Evolutionary conservation across 192 early-diverging fungal genomes (phyloP), one percentile per base, ranked within the genome.

Genomic region (Pilaira anomala): DNA sequence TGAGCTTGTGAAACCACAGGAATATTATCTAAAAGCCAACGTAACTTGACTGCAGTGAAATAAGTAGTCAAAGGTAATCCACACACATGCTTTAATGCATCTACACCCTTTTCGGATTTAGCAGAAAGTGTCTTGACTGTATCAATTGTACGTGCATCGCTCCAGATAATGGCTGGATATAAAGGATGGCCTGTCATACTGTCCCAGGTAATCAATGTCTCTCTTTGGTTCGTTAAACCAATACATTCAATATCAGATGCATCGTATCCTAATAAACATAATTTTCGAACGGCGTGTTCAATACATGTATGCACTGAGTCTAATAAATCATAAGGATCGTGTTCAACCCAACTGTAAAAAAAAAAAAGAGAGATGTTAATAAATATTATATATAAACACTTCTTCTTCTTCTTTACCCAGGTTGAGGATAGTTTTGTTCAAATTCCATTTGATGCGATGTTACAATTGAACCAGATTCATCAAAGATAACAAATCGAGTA

Each of bases 181-280:
- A 96, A 76, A 3, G 87, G 88, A 62, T 86, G 68, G 40, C 95
- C 95, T 5, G 92, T 89, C 39, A 55, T 71, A 28, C 64, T 79
- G 76, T 97, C 93, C 92, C 93, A 97, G n/a, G 82, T 89, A 41
- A 94, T 83, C 7, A 87, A 83, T 1, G 95, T 97, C 68, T 97
- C 95, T 62, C 95, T 85, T 76, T 97, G 95, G 78, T 95, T 97
- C 13, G 95, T 97, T 61, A 97, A 88, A 2, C 95, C 95, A 16
- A 97, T 83, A 9, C 81, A 78, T 78, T 77, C 77, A 66, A 87
- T 82, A 58, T 80, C 72, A 11, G 52, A 73, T 44, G 75, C 60
- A 4, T 78, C 60, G 53, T 85, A 75, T 39, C 91, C 91, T 40
- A 83, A 62, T 26, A 76, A 67, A 39, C 76, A 74, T 64, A 94